phyloP scores from a whole-genome alignment of 2,329 filamentous ascomycete genomes.

The Ciborinia camelliae region DNA sequence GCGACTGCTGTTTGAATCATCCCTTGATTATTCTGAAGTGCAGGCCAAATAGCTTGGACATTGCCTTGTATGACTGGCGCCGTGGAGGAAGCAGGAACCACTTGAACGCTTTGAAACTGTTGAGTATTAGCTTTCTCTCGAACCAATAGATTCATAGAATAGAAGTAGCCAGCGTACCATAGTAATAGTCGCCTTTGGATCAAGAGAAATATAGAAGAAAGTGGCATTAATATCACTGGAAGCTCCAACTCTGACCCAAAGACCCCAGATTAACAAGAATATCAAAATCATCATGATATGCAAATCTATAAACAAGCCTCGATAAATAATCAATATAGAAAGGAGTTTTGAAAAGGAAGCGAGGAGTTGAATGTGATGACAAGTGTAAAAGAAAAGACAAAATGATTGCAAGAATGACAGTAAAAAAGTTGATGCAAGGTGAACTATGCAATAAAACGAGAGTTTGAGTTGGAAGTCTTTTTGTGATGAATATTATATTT shows the following conservation, averaged over 20 bases:
- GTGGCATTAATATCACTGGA: not conserved
- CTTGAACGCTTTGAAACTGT: conserved; percentile 8
- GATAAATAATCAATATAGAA: not conserved
- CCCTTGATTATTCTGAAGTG: not conserved
- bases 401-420: not conserved
- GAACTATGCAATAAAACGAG: not conserved
- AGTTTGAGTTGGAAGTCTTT: not conserved
- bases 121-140: not conserved
- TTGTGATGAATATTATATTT: not conserved
- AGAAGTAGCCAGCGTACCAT: not conserved
- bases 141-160: too few relatives aligned
- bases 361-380: not conserved
- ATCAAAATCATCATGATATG: not conserved
- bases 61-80: not conserved
- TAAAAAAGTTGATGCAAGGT: not conserved
- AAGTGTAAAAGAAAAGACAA: not conserved
- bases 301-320: not conserved
- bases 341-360: not conserved
- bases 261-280: not conserved
- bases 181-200: not conserved
- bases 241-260: not conserved
- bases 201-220: conserved; percentile 10
- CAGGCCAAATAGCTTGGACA: conserved; percentile 13
- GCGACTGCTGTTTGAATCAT: not conserved
- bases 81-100: not conserved